These are phyloP conservation scores for Populus hybrid DNA, from an alignment of 441 rosid genomes.

Conservation along the genomic window DNA sequence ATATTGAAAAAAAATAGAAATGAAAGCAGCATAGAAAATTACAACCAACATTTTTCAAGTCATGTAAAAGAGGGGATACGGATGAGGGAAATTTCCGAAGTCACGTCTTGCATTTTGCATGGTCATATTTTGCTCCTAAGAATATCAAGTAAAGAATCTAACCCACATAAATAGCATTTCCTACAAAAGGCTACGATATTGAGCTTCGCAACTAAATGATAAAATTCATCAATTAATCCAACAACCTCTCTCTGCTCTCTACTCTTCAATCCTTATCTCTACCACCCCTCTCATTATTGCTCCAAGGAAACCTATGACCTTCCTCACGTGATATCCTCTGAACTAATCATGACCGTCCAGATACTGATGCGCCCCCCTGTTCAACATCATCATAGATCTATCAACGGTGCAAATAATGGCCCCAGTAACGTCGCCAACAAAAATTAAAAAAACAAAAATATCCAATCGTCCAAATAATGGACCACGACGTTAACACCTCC, in stretches of 20 bases:
- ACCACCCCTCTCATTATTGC: constrained; percentile 10
- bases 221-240: neutral
- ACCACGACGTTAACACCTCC: neutral
- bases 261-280: neutral
- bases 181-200: neutral
- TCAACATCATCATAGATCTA: neutral
- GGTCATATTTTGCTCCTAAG: neutral
- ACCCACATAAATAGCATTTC: neutral
- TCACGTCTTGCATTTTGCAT: no score
- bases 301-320: neutral
- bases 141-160: neutral
- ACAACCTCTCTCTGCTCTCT: neutral
- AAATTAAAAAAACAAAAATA: neutral
- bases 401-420: neutral
- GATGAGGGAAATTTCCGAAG: no score
- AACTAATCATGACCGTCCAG: neutral
- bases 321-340: constrained; percentile 11
- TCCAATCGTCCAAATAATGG: neutral
- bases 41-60: no score
- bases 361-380: neutral
- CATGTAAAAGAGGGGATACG: no score
- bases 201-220: neutral
- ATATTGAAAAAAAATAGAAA: no score
- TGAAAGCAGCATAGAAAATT: no score
- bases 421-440: neutral